Evolutionary conservation across 2,329 filamentous ascomycete genomes (phyloP).

Genomic region (Penicillium palitans): DNA sequence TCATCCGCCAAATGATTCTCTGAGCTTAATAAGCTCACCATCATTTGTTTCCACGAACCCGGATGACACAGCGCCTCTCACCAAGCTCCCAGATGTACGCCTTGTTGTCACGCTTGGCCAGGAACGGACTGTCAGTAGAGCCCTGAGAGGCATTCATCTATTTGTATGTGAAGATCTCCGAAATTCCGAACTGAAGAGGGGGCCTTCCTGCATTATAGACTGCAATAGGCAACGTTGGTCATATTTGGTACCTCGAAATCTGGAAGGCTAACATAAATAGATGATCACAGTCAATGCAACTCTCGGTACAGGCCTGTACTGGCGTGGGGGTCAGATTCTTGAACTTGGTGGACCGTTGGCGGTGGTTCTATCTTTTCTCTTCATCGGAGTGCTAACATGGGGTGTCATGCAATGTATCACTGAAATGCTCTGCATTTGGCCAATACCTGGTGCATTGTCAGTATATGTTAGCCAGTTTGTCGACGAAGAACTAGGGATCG

Average conservation of each 20-base stretch:
- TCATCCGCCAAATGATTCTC: not conserved
- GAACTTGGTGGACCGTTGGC: not conserved
- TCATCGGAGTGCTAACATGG: slow-evolving; percentile 19
- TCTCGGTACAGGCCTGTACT: not conserved
- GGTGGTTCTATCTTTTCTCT: not conserved
- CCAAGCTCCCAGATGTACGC: not conserved
- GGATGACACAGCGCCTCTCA: not conserved
- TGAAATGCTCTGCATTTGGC: slow-evolving; percentile 42
- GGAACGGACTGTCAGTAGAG: not conserved
- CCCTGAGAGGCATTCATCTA: not conserved
- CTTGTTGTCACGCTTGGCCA: not conserved
- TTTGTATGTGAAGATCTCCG: not conserved
- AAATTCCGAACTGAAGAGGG: not conserved
- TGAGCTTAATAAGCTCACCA: not conserved
- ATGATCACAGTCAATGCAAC: not conserved
- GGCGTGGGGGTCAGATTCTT: not conserved
- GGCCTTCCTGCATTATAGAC: not conserved
- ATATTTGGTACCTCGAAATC: not conserved
- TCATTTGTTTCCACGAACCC: not conserved
- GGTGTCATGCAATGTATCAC: slow-evolving; percentile 43
- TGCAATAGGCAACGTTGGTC: not conserved
- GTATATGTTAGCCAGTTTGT: slow-evolving; percentile 33
- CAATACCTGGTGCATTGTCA: slow-evolving; percentile 39
- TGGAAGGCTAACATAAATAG: not conserved
- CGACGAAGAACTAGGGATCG: not conserved